These are phyloP conservation scores for Rhodocollybia butyracea DNA, from an alignment of 768 basidiomycete species.

Conservation along the genomic window DNA sequence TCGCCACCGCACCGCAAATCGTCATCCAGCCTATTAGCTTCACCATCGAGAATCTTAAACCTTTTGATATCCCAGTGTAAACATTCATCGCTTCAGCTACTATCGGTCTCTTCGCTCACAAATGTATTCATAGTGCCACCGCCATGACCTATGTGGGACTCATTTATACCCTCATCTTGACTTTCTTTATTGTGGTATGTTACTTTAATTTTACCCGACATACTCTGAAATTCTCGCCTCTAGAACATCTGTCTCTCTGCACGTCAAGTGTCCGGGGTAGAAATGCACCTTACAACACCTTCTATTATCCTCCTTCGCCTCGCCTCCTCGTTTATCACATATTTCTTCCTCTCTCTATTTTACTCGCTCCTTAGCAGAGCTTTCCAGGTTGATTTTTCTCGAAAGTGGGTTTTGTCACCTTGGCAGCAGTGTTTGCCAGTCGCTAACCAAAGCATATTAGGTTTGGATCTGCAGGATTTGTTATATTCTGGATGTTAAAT, in stretches of 20 bases:
- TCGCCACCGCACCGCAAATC: slow-evolving; percentile 34
- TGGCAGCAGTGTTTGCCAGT: too few relatives aligned
- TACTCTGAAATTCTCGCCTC: not conserved
- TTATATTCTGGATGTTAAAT: slow-evolving; percentile 68
- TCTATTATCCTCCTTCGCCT: slow-evolving; percentile 40
- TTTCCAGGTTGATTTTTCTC: slow-evolving; percentile 54
- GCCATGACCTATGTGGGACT: slow-evolving; percentile 36
- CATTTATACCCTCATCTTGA: slow-evolving; percentile 28
- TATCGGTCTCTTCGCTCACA: not conserved
- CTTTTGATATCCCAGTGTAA: slow-evolving; percentile 46
- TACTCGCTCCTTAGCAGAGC: slow-evolving; percentile 59
- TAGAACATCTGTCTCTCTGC: slow-evolving; percentile 33
- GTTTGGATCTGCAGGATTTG: slow-evolving; percentile 49
- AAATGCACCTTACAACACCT: slow-evolving; percentile 30
- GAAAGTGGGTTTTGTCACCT: slow-evolving; percentile 31
- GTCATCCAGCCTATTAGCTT: slow-evolving; percentile 37
- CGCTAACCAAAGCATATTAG: slow-evolving; percentile 18
- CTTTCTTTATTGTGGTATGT: slow-evolving; percentile 26
- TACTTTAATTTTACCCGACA: not conserved
- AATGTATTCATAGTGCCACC: slow-evolving; percentile 26
- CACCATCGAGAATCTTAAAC: slow-evolving; percentile 36
- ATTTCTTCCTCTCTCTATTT: slow-evolving; percentile 47
- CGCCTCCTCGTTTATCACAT: slow-evolving; percentile 32
- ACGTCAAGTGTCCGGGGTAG: slow-evolving; percentile 33
- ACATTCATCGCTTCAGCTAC: slow-evolving; percentile 10